These are phyloP conservation scores for Gynochthodes officinalis DNA, from an alignment of 257 asterid species.

Conservation along the genomic window DNA sequence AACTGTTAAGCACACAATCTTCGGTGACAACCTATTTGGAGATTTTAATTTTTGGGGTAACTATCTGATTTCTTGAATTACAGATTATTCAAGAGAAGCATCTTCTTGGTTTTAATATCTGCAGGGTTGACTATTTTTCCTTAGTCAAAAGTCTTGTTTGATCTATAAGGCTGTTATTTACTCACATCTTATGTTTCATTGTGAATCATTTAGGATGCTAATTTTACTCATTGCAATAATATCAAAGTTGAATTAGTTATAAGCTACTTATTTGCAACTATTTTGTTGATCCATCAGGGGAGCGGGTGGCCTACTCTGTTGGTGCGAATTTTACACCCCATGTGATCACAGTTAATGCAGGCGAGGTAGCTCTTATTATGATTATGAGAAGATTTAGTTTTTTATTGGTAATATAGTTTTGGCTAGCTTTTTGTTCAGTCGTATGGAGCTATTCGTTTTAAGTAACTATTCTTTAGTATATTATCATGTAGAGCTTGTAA, in stretches of 20 bases:
- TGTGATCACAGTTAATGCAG: conserved; percentile 39
- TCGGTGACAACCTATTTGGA: background rate
- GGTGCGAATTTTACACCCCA: conserved; percentile 78
- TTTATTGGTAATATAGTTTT: background rate
- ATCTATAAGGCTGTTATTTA: background rate
- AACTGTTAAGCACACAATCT: background rate
- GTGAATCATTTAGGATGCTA: background rate
- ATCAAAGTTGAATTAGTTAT: conserved; percentile 5
- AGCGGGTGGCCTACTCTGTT: conserved; percentile 34
- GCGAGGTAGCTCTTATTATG: conserved; percentile 14
- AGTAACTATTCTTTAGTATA: background rate
- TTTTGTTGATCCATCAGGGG: conserved; percentile 36
- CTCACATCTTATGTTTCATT: background rate
- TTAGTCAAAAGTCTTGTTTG: background rate
- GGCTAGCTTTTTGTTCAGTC: background rate
- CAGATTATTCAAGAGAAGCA: background rate
- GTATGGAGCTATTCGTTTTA: background rate
- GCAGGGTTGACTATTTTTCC: background rate
- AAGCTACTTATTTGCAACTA: conserved; percentile 8
- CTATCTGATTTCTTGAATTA: background rate
- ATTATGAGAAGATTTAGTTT: background rate
- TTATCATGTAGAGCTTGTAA: background rate
- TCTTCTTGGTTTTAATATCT: background rate
- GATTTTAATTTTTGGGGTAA: background rate
- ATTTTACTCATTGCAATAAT: background rate